Percentiles rank a stretch among this genome's conserved stretches.
These are phyloP conservation scores for Xanthoconium stramineum DNA, from an alignment of 768 basidiomycete genomes.

Conservation along the genomic window DNA sequence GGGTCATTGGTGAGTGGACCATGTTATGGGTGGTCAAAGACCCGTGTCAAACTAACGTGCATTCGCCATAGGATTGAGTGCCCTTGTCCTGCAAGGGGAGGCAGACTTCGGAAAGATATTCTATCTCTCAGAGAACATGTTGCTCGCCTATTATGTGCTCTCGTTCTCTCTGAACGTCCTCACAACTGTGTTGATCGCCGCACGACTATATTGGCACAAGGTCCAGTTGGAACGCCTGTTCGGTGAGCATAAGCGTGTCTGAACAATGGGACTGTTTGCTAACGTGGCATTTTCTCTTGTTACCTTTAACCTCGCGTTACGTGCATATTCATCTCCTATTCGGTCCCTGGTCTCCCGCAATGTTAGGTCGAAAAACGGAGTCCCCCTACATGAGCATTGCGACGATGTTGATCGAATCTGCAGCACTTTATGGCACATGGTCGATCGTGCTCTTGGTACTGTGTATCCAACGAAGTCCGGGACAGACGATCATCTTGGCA, in stretches of 20 bases:
- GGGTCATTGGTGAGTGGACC: conserved; percentile 20
- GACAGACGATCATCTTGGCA: conserved; percentile 21
- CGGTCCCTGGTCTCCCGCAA: background rate
- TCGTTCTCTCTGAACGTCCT: conserved; percentile 27
- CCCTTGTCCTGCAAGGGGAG: conserved; percentile 18
- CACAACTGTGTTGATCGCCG: conserved; percentile 20
- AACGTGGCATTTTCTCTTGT: background rate
- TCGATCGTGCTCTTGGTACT: conserved; percentile 23
- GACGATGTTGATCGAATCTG: conserved; percentile 24
- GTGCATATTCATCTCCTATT: background rate
- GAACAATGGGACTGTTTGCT: background rate
- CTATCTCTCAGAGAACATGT: conserved; percentile 19
- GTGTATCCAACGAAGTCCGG: conserved; percentile 11
- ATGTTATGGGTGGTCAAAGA: background rate
- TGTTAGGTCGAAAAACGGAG: conserved; percentile 10
- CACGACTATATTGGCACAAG: conserved; percentile 26
- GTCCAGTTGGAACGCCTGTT: conserved; percentile 21
- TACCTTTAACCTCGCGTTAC: background rate
- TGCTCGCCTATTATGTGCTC: conserved; percentile 23
- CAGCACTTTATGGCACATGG: conserved; percentile 23
- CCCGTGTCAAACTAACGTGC: background rate
- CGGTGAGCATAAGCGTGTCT: conserved; percentile 15
- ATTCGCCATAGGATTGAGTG: conserved; percentile 16
- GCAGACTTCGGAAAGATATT: conserved; percentile 17
- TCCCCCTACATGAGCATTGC: conserved; percentile 25